Conservation (phyloP, 2,329 filamentous ascomycete genomes). For the Claviceps spartinae region DNA sequence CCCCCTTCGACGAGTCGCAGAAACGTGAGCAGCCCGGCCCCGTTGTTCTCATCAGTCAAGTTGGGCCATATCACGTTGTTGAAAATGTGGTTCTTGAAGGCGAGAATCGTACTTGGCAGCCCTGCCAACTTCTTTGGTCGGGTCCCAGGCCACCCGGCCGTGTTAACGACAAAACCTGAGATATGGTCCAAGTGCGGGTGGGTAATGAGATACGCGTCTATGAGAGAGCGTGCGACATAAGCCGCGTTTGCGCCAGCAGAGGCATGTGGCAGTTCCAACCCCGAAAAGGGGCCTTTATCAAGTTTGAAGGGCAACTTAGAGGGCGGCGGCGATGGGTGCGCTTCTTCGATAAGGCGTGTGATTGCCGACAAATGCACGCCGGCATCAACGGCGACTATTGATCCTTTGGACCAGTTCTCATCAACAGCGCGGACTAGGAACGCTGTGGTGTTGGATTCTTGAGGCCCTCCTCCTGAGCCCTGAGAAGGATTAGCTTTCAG, state of each 20-base stretch:
- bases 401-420: slow-evolving; percentile 68
- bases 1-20: slow-evolving; percentile 80
- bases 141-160: slow-evolving; percentile 67
- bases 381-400: slow-evolving; percentile 82
- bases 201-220: slow-evolving; percentile 84
- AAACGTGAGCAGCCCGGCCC: slow-evolving; percentile 83
- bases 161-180: slow-evolving; percentile 84
- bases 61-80: slow-evolving; percentile 99
- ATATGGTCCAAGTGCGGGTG: slow-evolving; percentile 97
- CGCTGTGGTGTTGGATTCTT: slow-evolving; percentile 80
- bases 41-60: slow-evolving; percentile 87
- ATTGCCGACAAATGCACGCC: slow-evolving; percentile 83
- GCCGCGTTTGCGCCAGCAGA: slow-evolving; percentile 66
- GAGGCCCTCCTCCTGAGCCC: slow-evolving; percentile 82
- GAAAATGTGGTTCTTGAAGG: slow-evolving; percentile 89
- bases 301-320: slow-evolving; percentile 35
- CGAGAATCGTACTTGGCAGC: slow-evolving; percentile 76
- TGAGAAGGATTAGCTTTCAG: slow-evolving; percentile 21
- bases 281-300: slow-evolving; percentile 62
- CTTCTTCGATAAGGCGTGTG: slow-evolving; percentile 57
- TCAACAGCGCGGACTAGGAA: slow-evolving; percentile 74
- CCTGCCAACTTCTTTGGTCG: slow-evolving; percentile 78
- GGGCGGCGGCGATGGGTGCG: slow-evolving; percentile 24
- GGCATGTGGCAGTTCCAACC: slow-evolving; percentile 54
- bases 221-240: slow-evolving; percentile 62